Base-by-base conservation (phyloP, 2,329 filamentous ascomycete genomes). In the Dothistroma pini region DNA sequence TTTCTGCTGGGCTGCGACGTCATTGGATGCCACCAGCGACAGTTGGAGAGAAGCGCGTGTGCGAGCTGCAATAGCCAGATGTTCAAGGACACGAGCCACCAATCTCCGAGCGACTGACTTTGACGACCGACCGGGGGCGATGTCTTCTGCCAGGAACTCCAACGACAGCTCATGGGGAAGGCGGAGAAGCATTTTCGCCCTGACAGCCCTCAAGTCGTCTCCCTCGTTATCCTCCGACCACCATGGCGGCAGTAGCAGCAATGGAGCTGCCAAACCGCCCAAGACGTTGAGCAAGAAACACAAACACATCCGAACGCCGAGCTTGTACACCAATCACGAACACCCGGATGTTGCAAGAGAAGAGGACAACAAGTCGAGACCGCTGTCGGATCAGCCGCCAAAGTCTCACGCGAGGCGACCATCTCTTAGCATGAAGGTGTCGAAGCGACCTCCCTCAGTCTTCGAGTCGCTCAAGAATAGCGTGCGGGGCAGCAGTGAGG, bases 381-480 rank as follows among this genome's bases (percentile, higher is more conserved):
- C 61, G 25, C 56, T 63, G 29, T 64, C 66, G 29, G 67, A 69
- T 19, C 65, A 69, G 44, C 66, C 56, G 38, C 34, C 54, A 41
- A 60, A 60, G 54, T 61, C 68, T 22, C 65, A 50, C 49, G 31
- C 53, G 21, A 21, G 68, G 19, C 63, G 71, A 48, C 72, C 73
- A 12, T 68, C 70, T 21, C 57, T 75, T 54, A 70, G 65, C 60
- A 63, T 69, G 54, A 66, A 63, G 19, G 63, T 59, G 47, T 55
- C 65, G 38, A 69, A 66, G 63, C 78, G 82, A 11, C 74, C 77
- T n/a, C 61, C 70, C 21, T 86, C 84, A 3, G 77, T 86, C 29
- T 86, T 87, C 70, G 83, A 83, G 44, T 86, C 85, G 1, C 73
- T 86, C 55, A 79, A 81, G 62, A 58, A 65, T 52, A 82, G 79